These are phyloP conservation scores for Penicillium ucsense DNA, from an alignment of 495 filamentous ascomycete genomes.

Conservation along the genomic window DNA sequence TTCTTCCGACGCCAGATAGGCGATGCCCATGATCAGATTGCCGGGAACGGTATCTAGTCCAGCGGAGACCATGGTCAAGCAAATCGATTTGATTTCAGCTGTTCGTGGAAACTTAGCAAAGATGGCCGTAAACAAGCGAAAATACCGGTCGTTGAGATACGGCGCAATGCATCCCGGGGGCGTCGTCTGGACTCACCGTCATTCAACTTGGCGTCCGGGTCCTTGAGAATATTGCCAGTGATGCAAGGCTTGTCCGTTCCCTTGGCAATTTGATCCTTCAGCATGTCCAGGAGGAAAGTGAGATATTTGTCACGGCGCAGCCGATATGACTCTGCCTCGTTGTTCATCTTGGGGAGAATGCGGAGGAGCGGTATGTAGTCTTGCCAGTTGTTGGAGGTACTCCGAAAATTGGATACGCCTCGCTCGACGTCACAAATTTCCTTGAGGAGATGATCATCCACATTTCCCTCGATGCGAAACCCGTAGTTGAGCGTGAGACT, in stretches of 20 bases:
- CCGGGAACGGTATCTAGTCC: conserved; percentile 62
- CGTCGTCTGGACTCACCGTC: conserved; percentile 34
- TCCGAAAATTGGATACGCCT: conserved; percentile 53
- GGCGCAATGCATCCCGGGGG: too few species aligned
- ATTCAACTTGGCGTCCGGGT: conserved; percentile 51
- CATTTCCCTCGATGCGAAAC: conserved; percentile 48
- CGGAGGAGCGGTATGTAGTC: conserved; percentile 59
- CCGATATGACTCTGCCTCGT: conserved; percentile 44
- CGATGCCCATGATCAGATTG: conserved; percentile 61
- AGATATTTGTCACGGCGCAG: conserved; percentile 47
- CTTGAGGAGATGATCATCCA: conserved; percentile 46
- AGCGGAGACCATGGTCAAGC: conserved; percentile 66
- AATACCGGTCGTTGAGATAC: too few species aligned
- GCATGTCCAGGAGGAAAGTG: conserved; percentile 45
- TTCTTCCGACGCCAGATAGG: conserved; percentile 52
- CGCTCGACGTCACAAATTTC: conserved; percentile 58
- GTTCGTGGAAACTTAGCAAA: not conserved
- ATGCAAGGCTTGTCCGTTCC: conserved; percentile 63
- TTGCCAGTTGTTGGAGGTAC: conserved; percentile 61
- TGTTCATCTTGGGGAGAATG: conserved; percentile 44
- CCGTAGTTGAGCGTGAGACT: conserved; percentile 60
- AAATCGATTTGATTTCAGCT: conserved; percentile 64
- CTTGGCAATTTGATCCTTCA: conserved; percentile 49
- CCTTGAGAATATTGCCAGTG: conserved; percentile 57
- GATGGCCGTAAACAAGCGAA: too few species aligned